phyloP scores from a whole-genome alignment of 1,284 basidiomycete species.

The Fistulinella cinereoalba region DNA sequence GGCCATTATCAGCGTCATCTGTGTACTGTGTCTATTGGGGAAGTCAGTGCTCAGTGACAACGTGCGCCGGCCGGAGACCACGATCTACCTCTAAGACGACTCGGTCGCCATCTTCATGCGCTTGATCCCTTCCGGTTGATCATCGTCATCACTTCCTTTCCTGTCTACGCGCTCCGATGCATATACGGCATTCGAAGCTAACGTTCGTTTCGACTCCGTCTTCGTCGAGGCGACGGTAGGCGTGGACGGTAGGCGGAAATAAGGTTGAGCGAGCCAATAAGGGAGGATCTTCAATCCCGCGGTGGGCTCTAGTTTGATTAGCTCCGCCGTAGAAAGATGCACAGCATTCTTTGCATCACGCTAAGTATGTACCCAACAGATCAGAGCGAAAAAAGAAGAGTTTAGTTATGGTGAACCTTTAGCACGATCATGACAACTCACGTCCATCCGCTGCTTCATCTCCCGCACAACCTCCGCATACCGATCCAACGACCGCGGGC shows the following conservation, averaged over 20 bases:
- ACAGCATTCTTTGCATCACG: conserved; percentile 42
- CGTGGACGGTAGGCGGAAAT: conserved; percentile 14
- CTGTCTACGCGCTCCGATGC: not conserved
- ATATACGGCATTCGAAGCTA: not conserved
- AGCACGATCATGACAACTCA: conserved; percentile 30
- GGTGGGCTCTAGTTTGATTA: conserved; percentile 47
- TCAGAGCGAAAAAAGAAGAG: too few species aligned
- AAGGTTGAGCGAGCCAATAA: conserved; percentile 82
- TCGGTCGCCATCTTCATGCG: conserved; percentile 8
- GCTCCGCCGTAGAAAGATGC: conserved; percentile 40
- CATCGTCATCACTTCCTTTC: not conserved
- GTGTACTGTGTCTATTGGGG: too few species aligned
- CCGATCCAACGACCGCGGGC: conserved; percentile 37
- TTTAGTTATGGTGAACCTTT: not conserved
- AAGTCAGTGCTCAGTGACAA: not conserved
- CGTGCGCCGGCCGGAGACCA: too few species aligned
- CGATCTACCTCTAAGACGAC: not conserved
- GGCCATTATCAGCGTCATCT: too few species aligned
- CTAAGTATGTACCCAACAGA: conserved; percentile 26
- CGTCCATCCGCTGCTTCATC: conserved; percentile 66
- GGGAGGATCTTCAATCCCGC: conserved; percentile 66
- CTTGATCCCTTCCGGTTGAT: conserved; percentile 10
- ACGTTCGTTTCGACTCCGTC: conserved; percentile 12
- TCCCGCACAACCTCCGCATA: conserved; percentile 65
- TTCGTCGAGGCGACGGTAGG: not conserved